A percentile compares a stretch with the other conserved stretches of the same genome.
phyloP scores from a whole-genome alignment of 352 stramenopile species.

The Phytophthora pisi region DNA sequence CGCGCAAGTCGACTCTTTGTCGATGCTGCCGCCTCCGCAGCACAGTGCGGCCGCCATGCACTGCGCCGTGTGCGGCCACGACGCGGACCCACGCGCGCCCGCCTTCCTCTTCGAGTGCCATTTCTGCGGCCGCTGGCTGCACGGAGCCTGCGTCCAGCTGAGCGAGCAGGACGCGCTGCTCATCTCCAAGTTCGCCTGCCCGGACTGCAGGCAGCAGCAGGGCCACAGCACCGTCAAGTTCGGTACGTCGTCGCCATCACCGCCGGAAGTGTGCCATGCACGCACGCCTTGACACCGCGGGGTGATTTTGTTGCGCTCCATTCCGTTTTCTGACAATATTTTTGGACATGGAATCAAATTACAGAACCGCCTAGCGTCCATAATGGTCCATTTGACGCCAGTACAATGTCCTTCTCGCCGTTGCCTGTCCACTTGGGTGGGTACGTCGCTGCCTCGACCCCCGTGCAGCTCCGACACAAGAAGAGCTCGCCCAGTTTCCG shows the following conservation, averaged over 20 bases:
- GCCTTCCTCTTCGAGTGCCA: conserved; percentile 72
- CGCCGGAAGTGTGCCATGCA: neutral
- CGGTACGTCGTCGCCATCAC: conserved; percentile 20
- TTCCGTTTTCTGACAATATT: neutral
- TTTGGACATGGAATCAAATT: neutral
- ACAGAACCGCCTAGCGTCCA: conserved; percentile 7
- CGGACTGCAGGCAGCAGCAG: conserved; percentile 43
- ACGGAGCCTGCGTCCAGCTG: conserved; percentile 58
- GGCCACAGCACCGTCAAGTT: conserved; percentile 48
- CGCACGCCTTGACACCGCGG: neutral
- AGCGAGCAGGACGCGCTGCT: conserved; percentile 65
- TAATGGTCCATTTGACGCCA: conserved; percentile 20
- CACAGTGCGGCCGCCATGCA: neutral
- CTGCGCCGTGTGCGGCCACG: conserved; percentile 37
- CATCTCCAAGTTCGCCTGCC: conserved; percentile 62
- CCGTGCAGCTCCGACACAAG: conserved; percentile 34
- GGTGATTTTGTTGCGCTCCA: conserved; percentile 1
- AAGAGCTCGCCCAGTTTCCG: conserved; percentile 60
- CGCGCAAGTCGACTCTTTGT: conserved; percentile 6
- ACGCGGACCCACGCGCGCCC: conserved; percentile 31
- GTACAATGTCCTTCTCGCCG: conserved; percentile 47
- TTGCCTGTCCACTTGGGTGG: conserved; percentile 48
- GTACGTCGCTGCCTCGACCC: conserved; percentile 11
- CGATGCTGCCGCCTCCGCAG: conserved; percentile 10
- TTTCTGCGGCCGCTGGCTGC: conserved; percentile 69